phyloP scores from a whole-genome alignment of 2,329 filamentous ascomycete species.

The Huntiella omanensis region DNA sequence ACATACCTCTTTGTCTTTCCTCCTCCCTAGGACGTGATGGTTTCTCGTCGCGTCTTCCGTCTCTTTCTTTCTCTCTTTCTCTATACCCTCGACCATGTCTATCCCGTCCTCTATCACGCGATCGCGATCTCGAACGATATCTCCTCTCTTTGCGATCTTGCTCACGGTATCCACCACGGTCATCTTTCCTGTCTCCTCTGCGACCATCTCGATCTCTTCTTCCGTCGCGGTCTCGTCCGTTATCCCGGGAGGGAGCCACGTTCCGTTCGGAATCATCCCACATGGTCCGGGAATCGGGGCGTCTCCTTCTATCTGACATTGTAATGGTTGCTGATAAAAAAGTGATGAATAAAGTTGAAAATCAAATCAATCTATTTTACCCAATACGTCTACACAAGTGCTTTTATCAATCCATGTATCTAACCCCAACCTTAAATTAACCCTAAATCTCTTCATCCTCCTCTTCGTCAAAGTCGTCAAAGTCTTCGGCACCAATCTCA shows the following conservation, averaged over 20 bases:
- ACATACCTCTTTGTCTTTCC: constrained; percentile 1
- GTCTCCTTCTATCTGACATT: constrained; percentile 13
- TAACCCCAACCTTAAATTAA: background rate
- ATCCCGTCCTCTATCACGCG: constrained; percentile 17
- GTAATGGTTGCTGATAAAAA: background rate
- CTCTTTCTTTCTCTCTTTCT: constrained; percentile 13
- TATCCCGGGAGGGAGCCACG: constrained; percentile 13
- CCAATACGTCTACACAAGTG: no score
- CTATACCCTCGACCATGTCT: constrained; percentile 6
- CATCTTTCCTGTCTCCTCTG: background rate
- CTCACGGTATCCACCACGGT: constrained; percentile 15
- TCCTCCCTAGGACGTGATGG: background rate
- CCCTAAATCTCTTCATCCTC: constrained; percentile 26
- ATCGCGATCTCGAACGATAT: constrained; percentile 8
- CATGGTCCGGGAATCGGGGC: constrained; percentile 37
- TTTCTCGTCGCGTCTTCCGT: constrained; percentile 14
- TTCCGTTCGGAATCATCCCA: constrained; percentile 36
- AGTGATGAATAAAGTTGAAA: no score
- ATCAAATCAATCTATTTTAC: no score
- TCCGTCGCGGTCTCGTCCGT: constrained; percentile 11
- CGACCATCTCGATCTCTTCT: constrained; percentile 2
- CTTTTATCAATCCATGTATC: no score
- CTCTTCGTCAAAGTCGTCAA: constrained; percentile 92
- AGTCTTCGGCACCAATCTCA: constrained; percentile 90
- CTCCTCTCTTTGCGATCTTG: constrained; percentile 14